phyloP scores from a whole-genome alignment of 495 filamentous ascomycete species.

The Elasticomyces elasticus region DNA sequence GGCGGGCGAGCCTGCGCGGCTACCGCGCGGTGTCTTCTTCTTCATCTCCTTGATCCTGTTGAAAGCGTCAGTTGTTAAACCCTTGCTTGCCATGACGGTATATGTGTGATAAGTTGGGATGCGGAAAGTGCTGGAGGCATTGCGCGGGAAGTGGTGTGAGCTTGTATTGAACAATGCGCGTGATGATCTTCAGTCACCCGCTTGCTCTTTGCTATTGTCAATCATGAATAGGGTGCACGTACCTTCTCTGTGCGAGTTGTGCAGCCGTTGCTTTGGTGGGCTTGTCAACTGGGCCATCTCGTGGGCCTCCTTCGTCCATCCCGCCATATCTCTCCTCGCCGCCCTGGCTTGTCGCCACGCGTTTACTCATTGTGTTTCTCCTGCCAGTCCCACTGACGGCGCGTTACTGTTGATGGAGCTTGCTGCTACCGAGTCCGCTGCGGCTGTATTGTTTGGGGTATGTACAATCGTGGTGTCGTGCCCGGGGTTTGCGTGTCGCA shows the following conservation, averaged over 20 bases:
- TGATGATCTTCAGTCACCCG: not conserved
- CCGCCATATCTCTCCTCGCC: slow-evolving; percentile 16
- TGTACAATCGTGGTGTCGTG: not conserved
- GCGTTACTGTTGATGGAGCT: not conserved
- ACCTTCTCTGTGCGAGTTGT: slow-evolving; percentile 23
- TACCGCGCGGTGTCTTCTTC: slow-evolving; percentile 1
- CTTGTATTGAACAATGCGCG: not conserved
- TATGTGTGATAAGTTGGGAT: not conserved
- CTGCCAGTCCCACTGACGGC: not conserved
- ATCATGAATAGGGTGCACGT: slow-evolving; percentile 5
- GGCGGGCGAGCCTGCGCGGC: slow-evolving; percentile 8
- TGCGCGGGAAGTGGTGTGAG: not conserved
- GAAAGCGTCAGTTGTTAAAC: too few relatives aligned
- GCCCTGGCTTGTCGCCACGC: slow-evolving; percentile 18
- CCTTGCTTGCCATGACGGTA: too few relatives aligned
- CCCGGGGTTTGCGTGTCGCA: not conserved
- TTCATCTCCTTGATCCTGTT: slow-evolving; percentile 16
- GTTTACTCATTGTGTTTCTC: slow-evolving; percentile 19
- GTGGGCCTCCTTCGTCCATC: not conserved
- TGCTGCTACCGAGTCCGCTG: not conserved
- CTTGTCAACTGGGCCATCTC: not conserved
- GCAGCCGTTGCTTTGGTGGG: slow-evolving; percentile 21
- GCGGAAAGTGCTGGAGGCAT: not conserved
- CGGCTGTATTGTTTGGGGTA: not conserved
- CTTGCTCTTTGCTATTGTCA: not conserved